Percentiles rank a stretch among this genome's conserved stretches.
These are phyloP conservation scores for Globisporangium barbulae DNA, from an alignment of 352 stramenopile genomes.

Conservation along the genomic window DNA sequence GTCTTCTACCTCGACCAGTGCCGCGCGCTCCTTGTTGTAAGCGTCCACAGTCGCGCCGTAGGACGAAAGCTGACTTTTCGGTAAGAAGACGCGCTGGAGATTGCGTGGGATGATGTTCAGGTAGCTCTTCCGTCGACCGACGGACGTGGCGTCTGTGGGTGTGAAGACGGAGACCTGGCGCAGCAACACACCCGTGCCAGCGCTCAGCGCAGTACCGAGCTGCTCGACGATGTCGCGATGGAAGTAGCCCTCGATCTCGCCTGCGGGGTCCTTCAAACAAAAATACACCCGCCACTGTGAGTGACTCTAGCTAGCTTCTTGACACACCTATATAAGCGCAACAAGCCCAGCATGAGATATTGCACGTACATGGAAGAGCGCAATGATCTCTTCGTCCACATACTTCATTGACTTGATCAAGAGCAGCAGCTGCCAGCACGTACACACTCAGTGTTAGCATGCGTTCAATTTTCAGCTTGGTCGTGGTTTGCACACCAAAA, in stretches of 20 bases:
- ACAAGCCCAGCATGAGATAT: neutral
- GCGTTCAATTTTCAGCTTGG: neutral
- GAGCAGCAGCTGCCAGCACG: constrained; percentile 46
- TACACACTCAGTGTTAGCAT: neutral
- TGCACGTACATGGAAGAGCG: constrained; percentile 62
- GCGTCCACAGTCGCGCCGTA: constrained; percentile 33
- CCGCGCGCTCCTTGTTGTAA: constrained; percentile 44
- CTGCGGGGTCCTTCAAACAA: constrained; percentile 61
- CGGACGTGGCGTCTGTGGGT: constrained; percentile 43
- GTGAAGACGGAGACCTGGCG: constrained; percentile 70
- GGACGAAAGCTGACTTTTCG: constrained; percentile 21
- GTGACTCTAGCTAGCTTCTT: neutral
- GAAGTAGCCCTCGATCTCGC: constrained; percentile 78
- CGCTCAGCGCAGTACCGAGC: constrained; percentile 49
- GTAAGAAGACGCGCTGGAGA: constrained; percentile 50
- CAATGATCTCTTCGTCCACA: constrained; percentile 79
- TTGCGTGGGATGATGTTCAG: constrained; percentile 75
- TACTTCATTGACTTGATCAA: constrained; percentile 82
- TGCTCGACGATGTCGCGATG: constrained; percentile 77
- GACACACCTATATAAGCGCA: neutral
- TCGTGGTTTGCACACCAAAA: neutral
- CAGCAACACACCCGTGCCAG: constrained; percentile 50
- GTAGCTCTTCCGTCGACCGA: constrained; percentile 50
- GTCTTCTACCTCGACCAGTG: constrained; percentile 30
- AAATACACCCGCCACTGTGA: neutral